These are phyloP conservation scores for Eimeria falciformis DNA, from an alignment of 169 alveolate genomes.

Conservation along the genomic window DNA sequence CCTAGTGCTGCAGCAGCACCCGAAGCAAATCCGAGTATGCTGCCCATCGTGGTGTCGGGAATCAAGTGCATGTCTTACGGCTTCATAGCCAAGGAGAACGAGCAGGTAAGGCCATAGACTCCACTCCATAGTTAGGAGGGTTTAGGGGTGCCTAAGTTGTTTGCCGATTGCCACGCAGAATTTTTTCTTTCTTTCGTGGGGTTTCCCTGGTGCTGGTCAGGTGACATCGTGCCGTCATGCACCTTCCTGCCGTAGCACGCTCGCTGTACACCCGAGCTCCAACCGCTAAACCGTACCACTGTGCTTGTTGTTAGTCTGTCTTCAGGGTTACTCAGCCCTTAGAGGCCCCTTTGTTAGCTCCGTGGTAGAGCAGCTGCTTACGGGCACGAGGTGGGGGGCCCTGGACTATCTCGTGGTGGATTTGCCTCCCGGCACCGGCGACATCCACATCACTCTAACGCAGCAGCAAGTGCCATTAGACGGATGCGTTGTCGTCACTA, in stretches of 20 bases:
- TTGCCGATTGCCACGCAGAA: not conserved
- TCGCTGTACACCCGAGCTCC: not conserved
- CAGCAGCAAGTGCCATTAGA: constrained; percentile 89
- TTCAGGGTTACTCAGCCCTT: constrained; percentile 77
- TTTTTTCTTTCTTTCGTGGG: not conserved
- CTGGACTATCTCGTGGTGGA: constrained; percentile 98
- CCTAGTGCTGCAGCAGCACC: not conserved
- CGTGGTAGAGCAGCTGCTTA: constrained; percentile 76
- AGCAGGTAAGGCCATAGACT: constrained; percentile 51
- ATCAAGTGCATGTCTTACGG: constrained; percentile 95
- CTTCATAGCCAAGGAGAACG: constrained; percentile 86
- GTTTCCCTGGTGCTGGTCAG: not conserved
- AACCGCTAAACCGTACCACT: too few relatives aligned
- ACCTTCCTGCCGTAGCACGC: not conserved
- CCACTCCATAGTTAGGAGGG: not conserved
- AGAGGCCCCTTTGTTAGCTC: constrained; percentile 80
- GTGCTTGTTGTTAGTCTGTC: not conserved
- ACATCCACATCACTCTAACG: constrained; percentile 96
- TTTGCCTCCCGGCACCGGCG: constrained; percentile 99
- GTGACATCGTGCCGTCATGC: not conserved
- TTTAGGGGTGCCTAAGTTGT: not conserved
- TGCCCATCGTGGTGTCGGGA: constrained; percentile 85
- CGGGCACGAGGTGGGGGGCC: constrained; percentile 95
- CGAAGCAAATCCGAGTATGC: constrained; percentile 6
- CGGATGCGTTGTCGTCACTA: constrained; percentile 96